Evolutionary conservation across 1,139 yeast species (phyloP), one percentile per base, ranked within the genome.

Genomic region (Saccharomyces pastorianus): DNA sequence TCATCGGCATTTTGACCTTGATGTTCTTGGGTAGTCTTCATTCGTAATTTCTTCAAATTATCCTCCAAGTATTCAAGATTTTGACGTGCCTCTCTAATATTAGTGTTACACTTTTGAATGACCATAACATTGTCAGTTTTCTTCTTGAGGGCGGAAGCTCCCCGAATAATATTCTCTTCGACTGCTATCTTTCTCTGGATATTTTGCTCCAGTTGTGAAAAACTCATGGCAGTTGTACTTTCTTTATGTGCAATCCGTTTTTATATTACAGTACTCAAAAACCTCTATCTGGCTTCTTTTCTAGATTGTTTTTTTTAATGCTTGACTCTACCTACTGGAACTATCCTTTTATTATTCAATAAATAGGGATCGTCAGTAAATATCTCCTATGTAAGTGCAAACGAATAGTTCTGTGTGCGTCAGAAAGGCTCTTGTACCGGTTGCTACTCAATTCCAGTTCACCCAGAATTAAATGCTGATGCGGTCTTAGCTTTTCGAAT

Each of bases 81-180:
- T 59, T 88, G 84, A 65, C 89, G 91, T 2, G 97, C 91, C 64
- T 93, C 98, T 58, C 95, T 77, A 62, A 93, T 90, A 64, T 85
- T 89, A 41, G 91, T 84, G 71, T 89, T 91, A 75, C 98, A 91
- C 67, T 87, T 83, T 67, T 89, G 96, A 63, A 91, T 90, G 51
- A 91, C 96, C 60, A 81, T 83, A 23, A 85, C 76, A 70, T 93
- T 93, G 59, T 76, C 72, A 23, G 98, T 88, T 59, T 83, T 84
- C 67, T 82, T 83, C 68, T 88, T 85, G 72, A 93, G 76, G 57
- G 85, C 79, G 57, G 85, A 84, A 57, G 95, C 93, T 53, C 97
- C 98, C 61, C 83, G 85, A 52, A 91, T 89, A 70, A 91, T 84
- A 66, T 88, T 90, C 65, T 79, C 78, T 71, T 93, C 98, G 55